phyloP scores from a whole-genome alignment of 2,329 filamentous ascomycete genomes.

The Huntiella bhutanensis region DNA sequence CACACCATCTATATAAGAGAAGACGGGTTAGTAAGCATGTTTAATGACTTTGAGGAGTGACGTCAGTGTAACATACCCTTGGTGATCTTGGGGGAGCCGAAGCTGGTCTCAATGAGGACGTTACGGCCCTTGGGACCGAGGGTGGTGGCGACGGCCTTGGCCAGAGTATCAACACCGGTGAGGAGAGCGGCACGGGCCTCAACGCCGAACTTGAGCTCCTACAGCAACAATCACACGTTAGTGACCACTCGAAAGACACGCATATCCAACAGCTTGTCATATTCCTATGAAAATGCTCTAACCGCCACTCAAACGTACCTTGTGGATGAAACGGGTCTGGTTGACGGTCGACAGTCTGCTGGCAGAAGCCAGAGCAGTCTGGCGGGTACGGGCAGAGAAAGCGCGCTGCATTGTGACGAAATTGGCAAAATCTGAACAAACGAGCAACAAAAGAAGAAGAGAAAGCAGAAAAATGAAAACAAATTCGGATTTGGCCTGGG shows the following conservation, averaged over 20 bases:
- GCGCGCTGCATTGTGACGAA: conserved; percentile 76
- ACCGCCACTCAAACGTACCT: conserved; percentile 39
- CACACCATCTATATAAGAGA: conserved; percentile 47
- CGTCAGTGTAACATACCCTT: conserved; percentile 49
- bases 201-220: conserved; percentile 98
- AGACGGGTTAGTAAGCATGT: conserved; percentile 14
- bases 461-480: conserved; percentile 13
- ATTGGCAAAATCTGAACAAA: conserved; percentile 12
- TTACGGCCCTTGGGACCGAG: conserved; percentile 96
- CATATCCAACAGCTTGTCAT: too few relatives aligned
- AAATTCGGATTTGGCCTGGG: conserved; percentile 7
- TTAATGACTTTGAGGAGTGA: neutral
- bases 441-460: conserved; percentile 13
- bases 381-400: conserved; percentile 61
- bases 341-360: conserved; percentile 49
- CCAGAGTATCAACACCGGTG: conserved; percentile 87
- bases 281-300: neutral
- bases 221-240: conserved; percentile 10
- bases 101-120: conserved; percentile 95
- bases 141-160: conserved; percentile 88
- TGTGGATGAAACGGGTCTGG: conserved; percentile 93
- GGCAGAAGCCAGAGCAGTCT: conserved; percentile 58
- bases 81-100: conserved; percentile 97
- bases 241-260: neutral
- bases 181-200: conserved; percentile 79